Conservation (phyloP, 257 asterid genomes). For the Nicotiana tomentosiformis region DNA sequence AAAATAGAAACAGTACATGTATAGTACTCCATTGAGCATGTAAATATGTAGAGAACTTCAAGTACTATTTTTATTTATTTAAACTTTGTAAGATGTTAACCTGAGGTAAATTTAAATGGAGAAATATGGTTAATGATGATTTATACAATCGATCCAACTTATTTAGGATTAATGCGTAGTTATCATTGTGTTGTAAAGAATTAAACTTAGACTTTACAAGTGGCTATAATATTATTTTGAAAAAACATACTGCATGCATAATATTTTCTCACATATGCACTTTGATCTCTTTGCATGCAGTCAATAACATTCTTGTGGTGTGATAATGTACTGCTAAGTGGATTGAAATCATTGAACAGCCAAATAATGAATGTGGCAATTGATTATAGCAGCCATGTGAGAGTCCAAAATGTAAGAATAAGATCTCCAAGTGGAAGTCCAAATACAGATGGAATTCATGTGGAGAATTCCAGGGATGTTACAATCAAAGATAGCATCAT, state of each 20-base stretch:
- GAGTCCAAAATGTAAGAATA: not conserved
- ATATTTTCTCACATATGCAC: not conserved
- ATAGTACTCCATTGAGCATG: no score
- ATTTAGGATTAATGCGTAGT: not conserved
- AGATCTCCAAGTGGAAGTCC: slow-evolving; percentile 3
- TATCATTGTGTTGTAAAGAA: not conserved
- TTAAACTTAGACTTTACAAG: no score
- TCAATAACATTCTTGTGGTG: not conserved
- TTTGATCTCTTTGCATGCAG: not conserved
- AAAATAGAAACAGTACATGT: no score
- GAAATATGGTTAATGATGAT: not conserved
- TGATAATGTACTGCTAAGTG: slow-evolving; percentile 1
- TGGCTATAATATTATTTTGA: not conserved
- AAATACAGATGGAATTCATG: slow-evolving; percentile 3
- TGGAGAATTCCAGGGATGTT: not conserved
- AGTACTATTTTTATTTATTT: no score
- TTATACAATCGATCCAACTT: no score
- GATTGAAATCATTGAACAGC: not conserved
- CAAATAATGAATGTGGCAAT: slow-evolving; percentile 8
- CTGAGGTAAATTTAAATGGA: no score
- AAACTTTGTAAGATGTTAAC: not conserved
- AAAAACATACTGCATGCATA: not conserved
- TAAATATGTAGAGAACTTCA: no score
- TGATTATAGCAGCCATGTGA: not conserved
- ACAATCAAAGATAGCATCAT: not conserved